Evolutionary conservation across 495 filamentous ascomycete genomes (phyloP), one percentile per base, ranked within the genome.

Genomic region (Hypomontagnella monticulosa): DNA sequence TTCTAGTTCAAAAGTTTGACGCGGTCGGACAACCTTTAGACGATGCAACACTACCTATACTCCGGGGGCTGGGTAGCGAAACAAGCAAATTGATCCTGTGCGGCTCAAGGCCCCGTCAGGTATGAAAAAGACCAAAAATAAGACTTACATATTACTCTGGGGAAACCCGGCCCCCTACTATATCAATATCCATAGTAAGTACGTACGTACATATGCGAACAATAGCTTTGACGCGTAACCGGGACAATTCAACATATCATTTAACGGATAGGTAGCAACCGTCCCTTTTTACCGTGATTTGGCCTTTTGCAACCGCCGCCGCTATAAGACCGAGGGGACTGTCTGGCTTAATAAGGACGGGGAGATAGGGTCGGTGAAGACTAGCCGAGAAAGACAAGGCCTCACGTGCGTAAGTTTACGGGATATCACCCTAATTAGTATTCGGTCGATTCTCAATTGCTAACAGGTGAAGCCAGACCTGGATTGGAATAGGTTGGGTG

Each of bases 281-380:
- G 14, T 44, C 15, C 34, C 33, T 53, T 58, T 53, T 57, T 61
- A 40, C 63, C 57, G 57, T 46, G 41, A 51, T 48, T 63, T 58
- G 57, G 34, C 51, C 48, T 33, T 30, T 58, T 34, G 23, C 20
- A 43, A 37, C 0, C 48, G 38, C 57, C 56, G 60, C 66, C 66
- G 60, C 43, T 57, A 58, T 68, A 64, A 59, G 60, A 36, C 66
- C 54, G 55, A 58, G 55, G 52, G 23, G n/a, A 40, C 32, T 20
- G 46, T 52, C 44, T 16, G 14, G 14, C 34, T 40, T 15, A 38
- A 12, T 20, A 27, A 37, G 44, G 44, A 38, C 11, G 18, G 34
- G 42, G 40, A 47, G 32, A 30, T 16, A 12, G 41, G 20, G 18
- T 49, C 46, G 54, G 51, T 55, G 55, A 60, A 52, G 40, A 46